Conservation (phyloP, 73 alveolate genomes). For the Halteria grandinella region DNA sequence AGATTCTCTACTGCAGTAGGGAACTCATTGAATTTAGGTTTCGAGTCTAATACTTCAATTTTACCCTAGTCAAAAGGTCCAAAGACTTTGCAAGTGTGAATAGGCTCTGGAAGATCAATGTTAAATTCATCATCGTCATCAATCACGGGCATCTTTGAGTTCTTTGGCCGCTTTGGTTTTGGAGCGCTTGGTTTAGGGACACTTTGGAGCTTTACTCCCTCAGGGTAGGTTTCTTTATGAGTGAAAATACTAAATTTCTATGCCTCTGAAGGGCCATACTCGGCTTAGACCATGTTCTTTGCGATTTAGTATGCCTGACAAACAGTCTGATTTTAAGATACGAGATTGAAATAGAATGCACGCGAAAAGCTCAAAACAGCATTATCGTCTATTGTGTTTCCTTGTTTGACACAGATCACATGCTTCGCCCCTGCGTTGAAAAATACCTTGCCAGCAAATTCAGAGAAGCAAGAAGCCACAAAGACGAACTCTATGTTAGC, state of each 20-base stretch:
- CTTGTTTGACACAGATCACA: constrained; percentile 56
- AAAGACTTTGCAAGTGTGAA: constrained; percentile 32
- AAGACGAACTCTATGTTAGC: constrained; percentile 58
- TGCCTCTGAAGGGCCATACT: constrained; percentile 25
- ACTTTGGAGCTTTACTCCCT: background rate
- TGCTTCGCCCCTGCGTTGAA: constrained; percentile 67
- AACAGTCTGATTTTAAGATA: constrained; percentile 27
- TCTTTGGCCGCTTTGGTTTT: background rate
- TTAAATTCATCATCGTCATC: background rate
- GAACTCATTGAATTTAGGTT: constrained; percentile 23
- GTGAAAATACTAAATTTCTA: constrained; percentile 34
- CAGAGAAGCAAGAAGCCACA: constrained; percentile 68
- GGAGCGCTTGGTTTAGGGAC: background rate
- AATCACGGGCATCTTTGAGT: background rate
- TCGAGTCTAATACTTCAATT: background rate
- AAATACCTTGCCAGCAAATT: constrained; percentile 64
- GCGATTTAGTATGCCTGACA: constrained; percentile 46
- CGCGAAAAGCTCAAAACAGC: constrained; percentile 64
- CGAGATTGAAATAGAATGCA: constrained; percentile 61
- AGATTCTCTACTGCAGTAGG: constrained; percentile 51
- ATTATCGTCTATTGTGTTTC: constrained; percentile 49
- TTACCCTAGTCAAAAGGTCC: constrained; percentile 38
- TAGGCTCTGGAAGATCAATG: background rate
- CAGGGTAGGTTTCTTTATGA: background rate
- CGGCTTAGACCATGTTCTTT: constrained; percentile 14